Conservation (phyloP, 2,329 filamentous ascomycete species). For the Cytospora paraplurivora region DNA sequence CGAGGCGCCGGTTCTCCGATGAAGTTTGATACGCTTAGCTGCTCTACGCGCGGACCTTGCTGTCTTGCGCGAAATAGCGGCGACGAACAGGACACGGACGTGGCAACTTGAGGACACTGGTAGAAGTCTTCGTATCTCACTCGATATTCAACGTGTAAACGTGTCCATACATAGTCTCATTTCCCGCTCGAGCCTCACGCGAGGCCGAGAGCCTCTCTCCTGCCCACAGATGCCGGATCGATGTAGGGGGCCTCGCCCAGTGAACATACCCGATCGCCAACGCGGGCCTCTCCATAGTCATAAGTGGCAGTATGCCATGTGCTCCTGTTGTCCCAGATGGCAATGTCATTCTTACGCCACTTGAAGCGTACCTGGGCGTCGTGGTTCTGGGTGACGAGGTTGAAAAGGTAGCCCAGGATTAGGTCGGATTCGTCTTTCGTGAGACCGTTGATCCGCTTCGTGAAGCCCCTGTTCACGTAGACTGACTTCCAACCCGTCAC, state of each 20-base stretch:
- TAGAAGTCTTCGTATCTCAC: too few relatives aligned
- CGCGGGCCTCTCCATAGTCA: constrained; percentile 54
- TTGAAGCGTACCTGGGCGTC: constrained; percentile 58
- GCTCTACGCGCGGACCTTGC: neutral
- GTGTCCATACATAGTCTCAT: neutral
- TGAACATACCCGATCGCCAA: constrained; percentile 46
- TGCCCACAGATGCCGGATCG: constrained; percentile 41
- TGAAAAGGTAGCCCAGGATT: constrained; percentile 51
- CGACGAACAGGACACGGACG: neutral
- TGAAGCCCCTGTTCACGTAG: constrained; percentile 54
- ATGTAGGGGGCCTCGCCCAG: constrained; percentile 49
- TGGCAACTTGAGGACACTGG: neutral
- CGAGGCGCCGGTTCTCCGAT: neutral
- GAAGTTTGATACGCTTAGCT: neutral
- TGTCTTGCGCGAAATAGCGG: neutral
- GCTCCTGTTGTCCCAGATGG: constrained; percentile 68
- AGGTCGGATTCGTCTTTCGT: constrained; percentile 56
- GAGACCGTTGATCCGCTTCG: constrained; percentile 56
- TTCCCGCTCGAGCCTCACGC: constrained; percentile 24
- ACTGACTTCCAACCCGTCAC: constrained; percentile 61
- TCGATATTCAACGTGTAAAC: neutral
- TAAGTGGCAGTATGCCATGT: constrained; percentile 59
- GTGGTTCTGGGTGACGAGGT: constrained; percentile 55
- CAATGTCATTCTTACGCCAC: constrained; percentile 56
- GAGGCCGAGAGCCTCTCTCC: constrained; percentile 40